A percentile compares a stretch with the other conserved stretches of the same genome.
These are phyloP conservation scores for Phytophthora cactorum DNA, from an alignment of 352 stramenopile species.

Conservation along the genomic window DNA sequence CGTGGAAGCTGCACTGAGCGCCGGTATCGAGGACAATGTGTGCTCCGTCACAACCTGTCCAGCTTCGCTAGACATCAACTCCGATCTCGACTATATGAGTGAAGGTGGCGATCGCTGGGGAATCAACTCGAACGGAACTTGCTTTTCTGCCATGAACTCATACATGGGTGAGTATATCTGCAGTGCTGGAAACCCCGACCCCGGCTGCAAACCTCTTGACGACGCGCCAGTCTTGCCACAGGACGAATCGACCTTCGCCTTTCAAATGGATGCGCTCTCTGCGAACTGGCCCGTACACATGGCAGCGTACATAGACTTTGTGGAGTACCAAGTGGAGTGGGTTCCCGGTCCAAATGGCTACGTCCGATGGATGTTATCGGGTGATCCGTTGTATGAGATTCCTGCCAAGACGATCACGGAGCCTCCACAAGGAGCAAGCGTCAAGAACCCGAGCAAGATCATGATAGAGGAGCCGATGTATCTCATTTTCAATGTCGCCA, in stretches of 20 bases:
- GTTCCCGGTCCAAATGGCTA: slow-evolving; percentile 56
- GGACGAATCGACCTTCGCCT: slow-evolving; percentile 45
- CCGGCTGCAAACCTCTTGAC: slow-evolving; percentile 25
- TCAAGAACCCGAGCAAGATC: slow-evolving; percentile 78
- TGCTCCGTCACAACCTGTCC: slow-evolving; percentile 45
- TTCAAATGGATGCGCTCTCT: slow-evolving; percentile 84
- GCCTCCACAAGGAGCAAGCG: slow-evolving; percentile 51
- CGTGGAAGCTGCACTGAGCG: slow-evolving; percentile 29
- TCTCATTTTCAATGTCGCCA: slow-evolving; percentile 95
- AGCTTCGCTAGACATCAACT: slow-evolving; percentile 48
- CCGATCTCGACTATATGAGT: slow-evolving; percentile 41
- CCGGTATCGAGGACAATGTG: slow-evolving; percentile 47
- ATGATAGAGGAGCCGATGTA: slow-evolving; percentile 97
- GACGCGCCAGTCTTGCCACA: slow-evolving; percentile 10
- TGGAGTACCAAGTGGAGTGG: slow-evolving; percentile 73
- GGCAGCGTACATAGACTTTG: slow-evolving; percentile 51
- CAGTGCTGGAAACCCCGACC: slow-evolving; percentile 41
- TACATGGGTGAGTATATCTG: slow-evolving; percentile 60
- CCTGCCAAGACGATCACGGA: slow-evolving; percentile 60
- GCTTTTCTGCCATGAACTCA: slow-evolving; percentile 52
- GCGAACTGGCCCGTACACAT: slow-evolving; percentile 61
- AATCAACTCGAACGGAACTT: slow-evolving; percentile 55
- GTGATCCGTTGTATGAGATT: slow-evolving; percentile 90
- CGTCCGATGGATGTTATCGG: slow-evolving; percentile 83
- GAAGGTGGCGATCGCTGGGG: slow-evolving; percentile 39